Evolutionary conservation across 768 basidiomycete genomes (phyloP).

Genomic region (Infundibulicybe gibba): DNA sequence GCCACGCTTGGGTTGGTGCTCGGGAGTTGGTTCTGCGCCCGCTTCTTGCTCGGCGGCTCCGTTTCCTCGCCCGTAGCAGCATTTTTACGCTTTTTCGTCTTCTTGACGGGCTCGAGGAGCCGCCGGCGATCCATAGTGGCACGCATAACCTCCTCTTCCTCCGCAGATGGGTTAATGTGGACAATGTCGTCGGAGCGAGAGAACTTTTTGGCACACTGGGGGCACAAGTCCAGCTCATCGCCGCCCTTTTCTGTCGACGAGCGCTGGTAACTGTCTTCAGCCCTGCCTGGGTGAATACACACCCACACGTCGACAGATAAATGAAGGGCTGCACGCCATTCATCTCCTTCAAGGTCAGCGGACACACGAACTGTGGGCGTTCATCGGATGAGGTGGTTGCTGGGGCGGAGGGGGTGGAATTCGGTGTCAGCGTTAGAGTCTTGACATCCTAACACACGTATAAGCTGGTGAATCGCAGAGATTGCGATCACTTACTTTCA

Average conservation of each 20-base stretch:
- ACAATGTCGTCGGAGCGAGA: constrained; percentile 51
- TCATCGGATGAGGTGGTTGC: constrained; percentile 34
- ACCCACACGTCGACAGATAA: constrained; percentile 82
- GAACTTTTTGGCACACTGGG: constrained; percentile 75
- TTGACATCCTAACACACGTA: constrained; percentile 67
- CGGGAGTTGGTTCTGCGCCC: constrained; percentile 28
- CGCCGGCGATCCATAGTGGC: constrained; percentile 54
- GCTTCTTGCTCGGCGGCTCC: constrained; percentile 44
- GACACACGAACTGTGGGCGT: constrained; percentile 79
- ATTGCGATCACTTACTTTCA: constrained; percentile 61
- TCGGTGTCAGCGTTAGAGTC: constrained; percentile 75
- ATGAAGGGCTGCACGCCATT: constrained; percentile 87
- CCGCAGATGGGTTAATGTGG: constrained; percentile 63
- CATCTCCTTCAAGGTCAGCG: constrained; percentile 92
- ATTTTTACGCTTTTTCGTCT: constrained; percentile 58
- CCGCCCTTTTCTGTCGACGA: constrained; percentile 27
- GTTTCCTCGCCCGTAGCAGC: constrained; percentile 25
- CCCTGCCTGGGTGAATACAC: constrained; percentile 85
- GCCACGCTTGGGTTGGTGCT: constrained; percentile 50
- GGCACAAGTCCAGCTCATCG: constrained; percentile 57
- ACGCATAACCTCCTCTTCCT: constrained; percentile 61
- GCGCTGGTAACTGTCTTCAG: constrained; percentile 58
- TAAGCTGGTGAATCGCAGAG: neutral
- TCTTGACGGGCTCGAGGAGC: constrained; percentile 51
- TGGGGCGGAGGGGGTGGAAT: constrained; percentile 48